phyloP scores from a whole-genome alignment of 306 rosid species.

The Gastrolobium bilobum region DNA sequence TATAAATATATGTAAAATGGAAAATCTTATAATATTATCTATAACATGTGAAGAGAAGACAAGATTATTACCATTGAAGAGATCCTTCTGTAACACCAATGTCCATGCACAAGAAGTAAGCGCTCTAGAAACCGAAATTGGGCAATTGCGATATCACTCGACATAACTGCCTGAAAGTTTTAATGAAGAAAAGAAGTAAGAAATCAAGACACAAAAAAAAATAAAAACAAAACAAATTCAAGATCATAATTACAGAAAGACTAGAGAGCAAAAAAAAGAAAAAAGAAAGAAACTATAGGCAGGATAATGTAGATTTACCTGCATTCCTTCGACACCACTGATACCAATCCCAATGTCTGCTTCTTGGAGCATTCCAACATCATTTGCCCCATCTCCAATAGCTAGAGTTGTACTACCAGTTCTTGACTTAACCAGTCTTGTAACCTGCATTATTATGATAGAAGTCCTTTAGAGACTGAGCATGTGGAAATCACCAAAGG shows the following conservation, averaged over 20 bases:
- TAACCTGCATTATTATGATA: conserved; percentile 64
- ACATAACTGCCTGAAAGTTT: conserved; percentile 91
- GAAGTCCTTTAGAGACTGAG: conserved; percentile 29
- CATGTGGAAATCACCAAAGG: conserved; percentile 32
- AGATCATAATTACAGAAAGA: conserved; percentile 11
- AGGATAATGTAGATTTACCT: conserved; percentile 63
- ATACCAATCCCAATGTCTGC: conserved; percentile 98
- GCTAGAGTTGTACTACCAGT: conserved; percentile 88
- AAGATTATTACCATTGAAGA: conserved; percentile 83
- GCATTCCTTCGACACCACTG: conserved; percentile 99
- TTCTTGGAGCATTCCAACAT: conserved; percentile 99
- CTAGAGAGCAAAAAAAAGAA: background rate
- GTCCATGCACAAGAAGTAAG: conserved; percentile 97
- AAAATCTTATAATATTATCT: background rate
- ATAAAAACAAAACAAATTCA: conserved; percentile 17
- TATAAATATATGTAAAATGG: background rate
- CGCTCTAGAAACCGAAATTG: conserved; percentile 93
- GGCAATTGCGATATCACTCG: conserved; percentile 96
- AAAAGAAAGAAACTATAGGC: background rate
- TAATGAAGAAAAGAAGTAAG: conserved; percentile 38
- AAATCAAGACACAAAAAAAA: background rate
- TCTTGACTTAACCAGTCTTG: conserved; percentile 80
- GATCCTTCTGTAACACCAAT: conserved; percentile 99
- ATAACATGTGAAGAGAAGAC: conserved; percentile 19
- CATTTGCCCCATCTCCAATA: conserved; percentile 99